Percentiles rank a stretch among this genome's conserved stretches.
Evolutionary conservation across 192 early-diverging fungal species (phyloP).

Genomic region (Mortierella antarctica): DNA sequence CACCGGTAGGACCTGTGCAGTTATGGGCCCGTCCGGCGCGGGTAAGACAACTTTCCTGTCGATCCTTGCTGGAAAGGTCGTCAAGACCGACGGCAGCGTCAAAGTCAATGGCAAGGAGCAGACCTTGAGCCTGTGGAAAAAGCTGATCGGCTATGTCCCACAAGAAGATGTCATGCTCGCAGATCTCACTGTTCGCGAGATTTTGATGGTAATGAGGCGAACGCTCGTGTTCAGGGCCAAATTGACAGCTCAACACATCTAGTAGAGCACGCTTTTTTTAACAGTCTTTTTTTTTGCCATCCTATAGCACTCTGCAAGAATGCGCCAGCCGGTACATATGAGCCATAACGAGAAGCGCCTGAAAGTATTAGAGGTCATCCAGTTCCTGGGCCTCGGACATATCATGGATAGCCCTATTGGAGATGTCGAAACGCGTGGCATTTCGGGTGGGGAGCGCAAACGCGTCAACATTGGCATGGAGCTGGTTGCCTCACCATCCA

Average conservation of each 20-base stretch:
- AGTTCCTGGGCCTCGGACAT: conserved; percentile 64
- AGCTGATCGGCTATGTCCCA: conserved; percentile 78
- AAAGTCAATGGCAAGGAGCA: conserved; percentile 51
- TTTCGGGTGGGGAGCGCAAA: conserved; percentile 80
- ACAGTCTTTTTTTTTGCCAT: not conserved
- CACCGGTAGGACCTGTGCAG: conserved; percentile 67
- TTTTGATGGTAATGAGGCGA: conserved; percentile 54
- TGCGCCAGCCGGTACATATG: conserved; percentile 65
- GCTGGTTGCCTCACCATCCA: conserved; percentile 62
- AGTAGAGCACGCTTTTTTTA: not conserved
- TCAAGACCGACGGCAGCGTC: conserved; percentile 62
- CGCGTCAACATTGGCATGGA: conserved; percentile 86
- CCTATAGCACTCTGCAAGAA: conserved; percentile 68
- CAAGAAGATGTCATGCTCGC: conserved; percentile 71
- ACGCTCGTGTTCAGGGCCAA: not conserved
- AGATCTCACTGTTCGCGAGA: conserved; percentile 76
- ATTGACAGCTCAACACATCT: not conserved
- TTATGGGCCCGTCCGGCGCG: conserved; percentile 69
- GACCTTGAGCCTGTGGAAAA: conserved; percentile 53
- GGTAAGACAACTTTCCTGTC: conserved; percentile 73
- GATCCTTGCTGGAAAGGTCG: conserved; percentile 72
- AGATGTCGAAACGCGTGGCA: conserved; percentile 71
- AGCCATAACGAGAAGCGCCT: conserved; percentile 57
- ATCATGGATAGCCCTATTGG: conserved; percentile 66
- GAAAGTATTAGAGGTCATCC: conserved; percentile 66